Evolutionary conservation across 305 asterid genomes (phyloP).

Genomic region (Fraxinus ornus): DNA sequence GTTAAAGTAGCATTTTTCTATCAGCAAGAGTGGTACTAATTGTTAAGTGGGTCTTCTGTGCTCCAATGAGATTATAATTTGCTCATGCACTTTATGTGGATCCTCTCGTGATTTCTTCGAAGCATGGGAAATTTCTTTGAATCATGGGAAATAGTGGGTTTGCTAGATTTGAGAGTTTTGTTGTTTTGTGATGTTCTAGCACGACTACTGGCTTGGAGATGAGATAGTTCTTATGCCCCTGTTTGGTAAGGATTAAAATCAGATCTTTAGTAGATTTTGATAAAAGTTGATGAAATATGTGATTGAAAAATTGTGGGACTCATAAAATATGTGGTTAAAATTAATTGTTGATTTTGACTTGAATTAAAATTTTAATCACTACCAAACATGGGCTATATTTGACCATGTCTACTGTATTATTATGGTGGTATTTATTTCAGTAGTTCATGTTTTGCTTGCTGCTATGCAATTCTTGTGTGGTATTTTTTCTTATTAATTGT

Average conservation of each 20-base stretch:
- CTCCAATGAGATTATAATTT: neutral
- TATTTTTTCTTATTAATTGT: neutral
- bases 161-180: neutral
- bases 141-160: neutral
- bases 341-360: too few species aligned
- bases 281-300: too few species aligned
- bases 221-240: neutral
- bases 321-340: too few species aligned
- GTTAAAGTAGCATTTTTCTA: neutral
- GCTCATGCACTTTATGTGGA: neutral
- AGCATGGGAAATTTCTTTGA: neutral
- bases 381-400: neutral
- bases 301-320: too few species aligned
- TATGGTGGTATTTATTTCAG: neutral
- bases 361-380: too few species aligned
- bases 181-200: neutral
- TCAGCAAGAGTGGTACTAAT: neutral
- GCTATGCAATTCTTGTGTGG: neutral
- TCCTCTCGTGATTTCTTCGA: neutral
- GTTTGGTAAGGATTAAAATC: too few species aligned
- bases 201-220: neutral
- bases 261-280: too few species aligned
- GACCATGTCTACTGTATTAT: neutral
- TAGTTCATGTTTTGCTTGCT: neutral
- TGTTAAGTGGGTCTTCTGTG: neutral